Conservation (phyloP, 2,329 filamentous ascomycete genomes). For the Botrytis paeoniae region DNA sequence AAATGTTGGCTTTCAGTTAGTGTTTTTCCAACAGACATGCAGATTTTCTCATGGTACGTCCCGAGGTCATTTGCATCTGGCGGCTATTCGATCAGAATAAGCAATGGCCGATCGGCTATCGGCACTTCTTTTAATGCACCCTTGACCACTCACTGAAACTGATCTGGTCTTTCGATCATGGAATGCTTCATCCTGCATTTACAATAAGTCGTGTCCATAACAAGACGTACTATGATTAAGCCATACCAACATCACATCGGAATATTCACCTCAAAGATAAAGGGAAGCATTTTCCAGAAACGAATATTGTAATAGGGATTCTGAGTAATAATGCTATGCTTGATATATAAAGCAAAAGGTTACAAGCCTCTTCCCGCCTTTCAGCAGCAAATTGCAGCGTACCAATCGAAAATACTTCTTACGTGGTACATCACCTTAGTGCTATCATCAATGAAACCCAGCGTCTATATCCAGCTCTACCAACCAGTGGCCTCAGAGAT, state of each 20-base stretch:
- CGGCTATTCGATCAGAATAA: background rate
- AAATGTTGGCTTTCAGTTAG: background rate
- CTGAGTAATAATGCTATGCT: background rate
- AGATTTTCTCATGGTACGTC: background rate
- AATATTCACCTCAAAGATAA: background rate
- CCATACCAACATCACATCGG: too few species aligned
- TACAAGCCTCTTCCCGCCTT: too few species aligned
- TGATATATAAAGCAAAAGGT: background rate
- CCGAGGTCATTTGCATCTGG: too few species aligned
- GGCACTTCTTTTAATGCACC: background rate
- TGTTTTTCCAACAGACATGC: background rate
- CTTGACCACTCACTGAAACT: too few species aligned
- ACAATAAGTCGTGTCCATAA: background rate
- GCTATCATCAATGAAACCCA: slow-evolving; percentile 24
- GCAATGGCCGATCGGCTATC: background rate
- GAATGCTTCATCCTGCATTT: too few species aligned
- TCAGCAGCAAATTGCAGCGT: too few species aligned
- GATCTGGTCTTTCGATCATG: too few species aligned
- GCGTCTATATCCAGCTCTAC: slow-evolving; percentile 21
- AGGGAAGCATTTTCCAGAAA: background rate
- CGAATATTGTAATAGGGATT: background rate
- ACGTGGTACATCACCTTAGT: slow-evolving; percentile 17
- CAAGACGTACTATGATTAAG: background rate
- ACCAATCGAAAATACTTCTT: background rate
- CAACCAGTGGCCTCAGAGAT: slow-evolving; percentile 34